phyloP scores from a whole-genome alignment of 306 rosid species.

The Echinosophora koreensis region DNA sequence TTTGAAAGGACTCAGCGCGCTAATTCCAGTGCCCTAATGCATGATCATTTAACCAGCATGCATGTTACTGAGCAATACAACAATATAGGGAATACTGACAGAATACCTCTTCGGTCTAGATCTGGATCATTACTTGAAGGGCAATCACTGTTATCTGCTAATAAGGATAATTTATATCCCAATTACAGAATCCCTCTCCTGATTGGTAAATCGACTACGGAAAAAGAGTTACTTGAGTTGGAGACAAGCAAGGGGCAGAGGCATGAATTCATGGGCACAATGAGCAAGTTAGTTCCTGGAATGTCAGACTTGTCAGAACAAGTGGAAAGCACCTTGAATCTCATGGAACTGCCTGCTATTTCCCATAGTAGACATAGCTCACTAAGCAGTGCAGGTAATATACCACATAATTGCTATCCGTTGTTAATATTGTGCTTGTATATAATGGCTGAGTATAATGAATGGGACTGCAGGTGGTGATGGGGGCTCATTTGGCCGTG shows the following conservation, averaged over 20 bases:
- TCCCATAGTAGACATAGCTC: slow-evolving; percentile 75
- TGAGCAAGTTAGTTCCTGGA: slow-evolving; percentile 54
- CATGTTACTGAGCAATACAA: slow-evolving; percentile 56
- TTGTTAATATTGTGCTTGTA: slow-evolving; percentile 11
- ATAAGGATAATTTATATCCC: slow-evolving; percentile 55
- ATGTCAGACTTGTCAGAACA: slow-evolving; percentile 58
- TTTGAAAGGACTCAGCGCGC: slow-evolving; percentile 53
- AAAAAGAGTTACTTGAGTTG: slow-evolving; percentile 59
- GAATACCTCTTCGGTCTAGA: slow-evolving; percentile 57
- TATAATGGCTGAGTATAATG: slow-evolving; percentile 37
- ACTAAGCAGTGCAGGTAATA: slow-evolving; percentile 69
- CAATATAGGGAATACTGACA: slow-evolving; percentile 54
- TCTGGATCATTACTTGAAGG: slow-evolving; percentile 61
- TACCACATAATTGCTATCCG: slow-evolving; percentile 4
- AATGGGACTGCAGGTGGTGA: slow-evolving; percentile 66
- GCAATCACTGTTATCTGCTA: slow-evolving; percentile 52
- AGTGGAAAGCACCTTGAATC: slow-evolving; percentile 53
- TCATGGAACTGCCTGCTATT: slow-evolving; percentile 56
- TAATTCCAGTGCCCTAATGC: slow-evolving; percentile 55
- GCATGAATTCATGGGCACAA: slow-evolving; percentile 54
- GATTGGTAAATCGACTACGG: slow-evolving; percentile 56
- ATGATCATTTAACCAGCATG: slow-evolving; percentile 54
- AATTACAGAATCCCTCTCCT: slow-evolving; percentile 56
- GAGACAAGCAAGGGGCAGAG: slow-evolving; percentile 58
- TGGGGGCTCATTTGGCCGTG: slow-evolving; percentile 58